A percentile compares a stretch with the other conserved stretches of the same genome.
Evolutionary conservation across 139 green algal genomes (phyloP).

Genomic region (Tetraselmis striata): DNA sequence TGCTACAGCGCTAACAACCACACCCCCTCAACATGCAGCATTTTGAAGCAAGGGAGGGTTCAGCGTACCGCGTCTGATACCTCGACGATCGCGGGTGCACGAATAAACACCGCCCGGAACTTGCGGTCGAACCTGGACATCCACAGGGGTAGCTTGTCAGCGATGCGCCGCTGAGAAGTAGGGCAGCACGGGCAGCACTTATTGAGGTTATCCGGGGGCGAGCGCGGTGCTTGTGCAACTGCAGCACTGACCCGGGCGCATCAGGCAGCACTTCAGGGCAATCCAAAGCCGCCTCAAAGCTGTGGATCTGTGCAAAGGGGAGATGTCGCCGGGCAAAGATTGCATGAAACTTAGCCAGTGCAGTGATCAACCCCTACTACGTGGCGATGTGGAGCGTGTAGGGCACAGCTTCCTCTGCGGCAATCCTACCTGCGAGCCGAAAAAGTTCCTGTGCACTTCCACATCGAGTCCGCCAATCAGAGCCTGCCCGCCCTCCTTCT

Average conservation of each 20-base stretch:
- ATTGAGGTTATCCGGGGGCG: too few species aligned
- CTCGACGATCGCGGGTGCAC: constrained; percentile 83
- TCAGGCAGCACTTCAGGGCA: background rate
- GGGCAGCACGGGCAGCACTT: too few species aligned
- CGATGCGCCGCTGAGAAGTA: background rate
- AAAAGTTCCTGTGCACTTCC: constrained; percentile 94
- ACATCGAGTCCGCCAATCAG: constrained; percentile 90
- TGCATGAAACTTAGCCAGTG: background rate
- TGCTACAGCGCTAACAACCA: too few species aligned
- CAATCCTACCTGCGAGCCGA: constrained; percentile 84
- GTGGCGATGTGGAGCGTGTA: background rate
- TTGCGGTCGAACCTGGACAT: background rate
- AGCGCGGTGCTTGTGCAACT: too few species aligned
- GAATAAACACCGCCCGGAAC: constrained; percentile 90
- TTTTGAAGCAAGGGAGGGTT: too few species aligned
- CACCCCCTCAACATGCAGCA: too few species aligned
- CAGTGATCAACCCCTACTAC: background rate
- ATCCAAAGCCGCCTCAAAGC: constrained; percentile 70
- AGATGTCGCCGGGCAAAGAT: too few species aligned
- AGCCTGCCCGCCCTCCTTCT: constrained; percentile 89
- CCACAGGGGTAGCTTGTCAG: background rate
- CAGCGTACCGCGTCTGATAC: too few species aligned
- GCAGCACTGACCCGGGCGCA: background rate
- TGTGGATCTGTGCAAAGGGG: constrained; percentile 68
- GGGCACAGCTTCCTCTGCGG: background rate